Base-by-base conservation (phyloP, 2,329 filamentous ascomycete genomes). In the Hymenoscyphus repandus region DNA sequence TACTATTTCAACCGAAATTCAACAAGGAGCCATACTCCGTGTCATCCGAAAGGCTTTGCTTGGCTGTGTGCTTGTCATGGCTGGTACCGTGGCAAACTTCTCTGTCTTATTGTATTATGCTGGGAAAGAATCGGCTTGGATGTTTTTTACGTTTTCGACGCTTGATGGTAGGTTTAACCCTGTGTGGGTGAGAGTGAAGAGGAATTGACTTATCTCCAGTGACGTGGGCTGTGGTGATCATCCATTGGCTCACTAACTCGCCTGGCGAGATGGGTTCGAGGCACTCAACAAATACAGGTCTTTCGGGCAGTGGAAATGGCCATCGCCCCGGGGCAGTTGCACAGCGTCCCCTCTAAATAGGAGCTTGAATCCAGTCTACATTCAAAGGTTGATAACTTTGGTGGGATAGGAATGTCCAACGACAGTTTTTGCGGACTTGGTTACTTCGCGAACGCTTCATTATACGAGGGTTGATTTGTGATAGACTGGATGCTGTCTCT, bases 11-110 rank as follows among this genome's bases (percentile, higher is more conserved):
- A 22, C 47, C 3, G 12, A n/a, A 18, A 52, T 54, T 20, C 30
- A 46, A 1, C 43, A 54, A 18, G 27, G 36, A n/a, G 38, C 27
- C 2, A 34, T 52, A 2, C n/a, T 52, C 10, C n/a, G 12, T 12
- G 44, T 54, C 6, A 50, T 52, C 31, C 42, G 36, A 30, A 50
- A 54, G 10, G 34, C 51, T 1, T 22, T 56, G 30, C 41, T 47
- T 15, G 46, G 45, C 6, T 56, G 45, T 20, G 12, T 52, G 7
- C 34, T 22, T 17, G 33, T 56, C 10, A 17, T 49, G 10, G 22
- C 44, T n/a, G 37, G 44, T 6, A 56, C 42, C 6, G 20, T 42
- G 11, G 34, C 30, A 17, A 52, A 51, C 36, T 45, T 53, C 20
- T 33, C 49, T 7, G 20, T 47, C 3, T 20, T 56, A 33, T 12